Base-by-base conservation (phyloP, 2,329 filamentous ascomycete species). In the Chrysoporthe deuterocubensis region DNA sequence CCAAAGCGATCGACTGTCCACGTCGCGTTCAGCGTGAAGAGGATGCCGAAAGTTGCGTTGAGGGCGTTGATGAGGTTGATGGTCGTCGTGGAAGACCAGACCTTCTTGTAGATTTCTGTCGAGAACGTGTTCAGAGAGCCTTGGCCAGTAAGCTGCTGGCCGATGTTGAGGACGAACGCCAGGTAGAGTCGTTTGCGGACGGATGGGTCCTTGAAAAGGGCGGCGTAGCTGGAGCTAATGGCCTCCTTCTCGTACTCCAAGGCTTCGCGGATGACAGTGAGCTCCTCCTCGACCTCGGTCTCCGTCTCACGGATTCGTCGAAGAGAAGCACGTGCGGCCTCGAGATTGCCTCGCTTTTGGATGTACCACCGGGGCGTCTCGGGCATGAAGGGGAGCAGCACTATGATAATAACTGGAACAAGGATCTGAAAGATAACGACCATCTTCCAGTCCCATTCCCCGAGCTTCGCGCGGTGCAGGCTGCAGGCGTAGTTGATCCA, bases 1-100 rank as follows among this genome's bases (percentile, higher is more conserved):
- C 90, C 90, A 71, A 90, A 92, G 62, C 89, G 85, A 76, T 92
- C 90, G 44, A 91, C 88, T 4, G 89, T 91, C 89, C 90, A 92
- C 48, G 89, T 85, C 16, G 90, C 90, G 72, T 92, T 92, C 57
- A 92, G 81, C 0, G 90, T 92, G 78, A 92, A 92, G 32, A 92
- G 69, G 70, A 92, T 92, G 67, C 89, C 89, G 71, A 89, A 90
- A 6, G 90, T 92, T 52, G 89, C 90, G 75, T 92, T 92, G 65
- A 92, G 81, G 4, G 90, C 90, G 76, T 92, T 92, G 82, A 92
- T 92, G 43, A 92, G 82, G 70, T 89, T 88, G 75, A 92, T 91
- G 32, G 84, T 88, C 62, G 84, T 80, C 65, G 78, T 79, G 65
- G 78, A 82, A 34, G 80, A 83, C 81, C 90, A 92, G 34, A 92